Percentiles rank a stretch among this genome's conserved stretches.
Conservation (phyloP, 441 rosid genomes). For the Pelargonium fulgidum region DNA sequence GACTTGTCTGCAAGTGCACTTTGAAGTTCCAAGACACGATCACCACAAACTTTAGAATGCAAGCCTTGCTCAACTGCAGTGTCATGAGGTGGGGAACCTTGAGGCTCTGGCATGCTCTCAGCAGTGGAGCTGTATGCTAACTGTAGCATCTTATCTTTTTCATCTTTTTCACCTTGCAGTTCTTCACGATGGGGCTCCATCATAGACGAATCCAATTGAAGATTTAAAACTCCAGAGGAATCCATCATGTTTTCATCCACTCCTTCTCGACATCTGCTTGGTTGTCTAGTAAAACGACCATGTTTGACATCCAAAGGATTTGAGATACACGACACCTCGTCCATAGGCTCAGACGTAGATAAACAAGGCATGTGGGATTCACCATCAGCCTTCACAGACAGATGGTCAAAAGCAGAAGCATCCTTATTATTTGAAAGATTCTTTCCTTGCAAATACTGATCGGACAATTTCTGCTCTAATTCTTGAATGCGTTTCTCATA, state of each 20-base stretch:
- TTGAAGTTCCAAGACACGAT: conserved; percentile 47
- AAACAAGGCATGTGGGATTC: conserved; percentile 41
- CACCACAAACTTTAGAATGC: conserved; percentile 36
- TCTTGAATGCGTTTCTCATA: conserved; percentile 94
- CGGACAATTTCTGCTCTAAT: conserved; percentile 77
- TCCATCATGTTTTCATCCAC: conserved; percentile 92
- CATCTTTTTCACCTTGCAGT: conserved; percentile 45
- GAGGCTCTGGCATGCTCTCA: conserved; percentile 60
- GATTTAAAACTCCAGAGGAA: conserved; percentile 56
- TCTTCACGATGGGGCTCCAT: conserved; percentile 63
- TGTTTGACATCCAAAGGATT: conserved; percentile 47
- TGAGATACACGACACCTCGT: conserved; percentile 86
- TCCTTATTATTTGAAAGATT: conserved; percentile 42
- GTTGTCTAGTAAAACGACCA: conserved; percentile 47
- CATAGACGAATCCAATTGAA: conserved; percentile 75
- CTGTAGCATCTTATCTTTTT: conserved; percentile 51
- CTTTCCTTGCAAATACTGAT: conserved; percentile 57
- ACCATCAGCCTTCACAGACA: conserved; percentile 31
- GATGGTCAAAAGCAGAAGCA: conserved; percentile 35
- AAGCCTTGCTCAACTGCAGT: conserved; percentile 35
- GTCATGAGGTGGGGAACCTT: conserved; percentile 35
- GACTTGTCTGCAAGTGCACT: conserved; percentile 56
- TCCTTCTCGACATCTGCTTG: conserved; percentile 72
- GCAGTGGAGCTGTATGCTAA: conserved; percentile 74
- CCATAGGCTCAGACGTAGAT: conserved; percentile 83